phyloP scores from a whole-genome alignment of 345 rosid genomes.

The Salix dunnii region DNA sequence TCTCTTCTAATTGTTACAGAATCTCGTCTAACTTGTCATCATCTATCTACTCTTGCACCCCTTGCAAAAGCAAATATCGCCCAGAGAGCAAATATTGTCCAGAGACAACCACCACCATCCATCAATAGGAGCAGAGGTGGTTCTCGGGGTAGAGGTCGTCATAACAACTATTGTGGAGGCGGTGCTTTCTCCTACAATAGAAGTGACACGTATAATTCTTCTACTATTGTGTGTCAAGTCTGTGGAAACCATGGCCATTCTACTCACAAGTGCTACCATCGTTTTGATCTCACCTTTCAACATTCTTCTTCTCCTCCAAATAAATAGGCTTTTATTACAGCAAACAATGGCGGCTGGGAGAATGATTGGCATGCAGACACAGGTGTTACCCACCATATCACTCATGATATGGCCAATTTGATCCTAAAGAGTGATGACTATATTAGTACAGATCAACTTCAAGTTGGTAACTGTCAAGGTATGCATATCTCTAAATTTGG shows the following conservation, averaged over 20 bases:
- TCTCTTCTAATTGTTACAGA: neutral
- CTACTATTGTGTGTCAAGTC: neutral
- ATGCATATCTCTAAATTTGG: neutral
- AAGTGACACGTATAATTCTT: neutral
- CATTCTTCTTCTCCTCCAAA: neutral
- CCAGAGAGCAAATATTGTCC: rapidly evolving
- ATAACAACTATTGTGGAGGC: too few relatives aligned
- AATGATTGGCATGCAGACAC: neutral
- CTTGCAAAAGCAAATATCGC: too few relatives aligned
- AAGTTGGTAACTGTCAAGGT: neutral
- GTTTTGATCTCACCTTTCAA: neutral
- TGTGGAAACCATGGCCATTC: neutral
- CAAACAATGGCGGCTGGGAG: neutral
- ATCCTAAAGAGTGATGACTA: neutral
- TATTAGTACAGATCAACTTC: neutral
- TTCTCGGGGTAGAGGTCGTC: rapidly evolving
- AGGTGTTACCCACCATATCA: neutral
- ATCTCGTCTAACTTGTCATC: neutral
- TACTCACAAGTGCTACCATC: neutral
- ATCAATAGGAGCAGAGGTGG: rapidly evolving
- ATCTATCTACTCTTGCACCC: neutral
- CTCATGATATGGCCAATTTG: neutral
- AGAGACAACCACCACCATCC: too few relatives aligned
- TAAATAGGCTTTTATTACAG: neutral
- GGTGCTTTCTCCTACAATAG: too few relatives aligned